Percentiles rank a stretch among this genome's conserved stretches.
Evolutionary conservation across 345 rosid species (phyloP).

Genomic region (Salix arbutifolia): DNA sequence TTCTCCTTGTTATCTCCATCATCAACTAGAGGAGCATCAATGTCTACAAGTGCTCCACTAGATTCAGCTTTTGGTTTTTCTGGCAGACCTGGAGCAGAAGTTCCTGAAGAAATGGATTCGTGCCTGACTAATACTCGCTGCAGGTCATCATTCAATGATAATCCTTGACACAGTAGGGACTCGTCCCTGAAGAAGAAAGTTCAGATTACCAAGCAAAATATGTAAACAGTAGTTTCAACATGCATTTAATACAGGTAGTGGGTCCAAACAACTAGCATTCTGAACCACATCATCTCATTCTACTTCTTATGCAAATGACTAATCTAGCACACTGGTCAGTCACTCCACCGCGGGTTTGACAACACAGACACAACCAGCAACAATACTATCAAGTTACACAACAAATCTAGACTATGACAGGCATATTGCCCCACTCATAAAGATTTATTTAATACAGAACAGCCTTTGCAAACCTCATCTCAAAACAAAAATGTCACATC

Average conservation of each 20-base stretch:
- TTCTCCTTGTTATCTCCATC: conserved; percentile 52
- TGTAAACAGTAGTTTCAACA: not conserved
- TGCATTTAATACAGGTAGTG: not conserved
- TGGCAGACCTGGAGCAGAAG: conserved; percentile 23
- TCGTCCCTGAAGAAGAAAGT: conserved; percentile 68
- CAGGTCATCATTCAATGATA: conserved; percentile 93
- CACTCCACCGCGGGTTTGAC: not conserved
- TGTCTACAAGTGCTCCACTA: conserved; percentile 51
- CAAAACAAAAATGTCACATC: not conserved
- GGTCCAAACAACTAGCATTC: conserved; percentile 1
- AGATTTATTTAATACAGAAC: not conserved
- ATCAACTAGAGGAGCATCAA: conserved; percentile 68
- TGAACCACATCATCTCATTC: not conserved
- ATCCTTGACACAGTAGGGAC: conserved; percentile 82
- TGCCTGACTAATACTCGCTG: conserved; percentile 87
- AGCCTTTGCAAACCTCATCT: not conserved
- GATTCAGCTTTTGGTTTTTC: conserved; percentile 56
- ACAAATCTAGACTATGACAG: not conserved
- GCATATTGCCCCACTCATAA: not conserved
- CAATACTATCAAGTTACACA: not conserved
- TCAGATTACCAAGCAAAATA: not conserved
- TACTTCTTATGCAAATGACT: not conserved
- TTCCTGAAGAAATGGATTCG: conserved; percentile 78
- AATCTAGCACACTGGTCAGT: not conserved
- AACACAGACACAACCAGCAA: not conserved